These are phyloP conservation scores for Parmales sp. DNA, from an alignment of 108 stramenopile species.

Conservation along the genomic window DNA sequence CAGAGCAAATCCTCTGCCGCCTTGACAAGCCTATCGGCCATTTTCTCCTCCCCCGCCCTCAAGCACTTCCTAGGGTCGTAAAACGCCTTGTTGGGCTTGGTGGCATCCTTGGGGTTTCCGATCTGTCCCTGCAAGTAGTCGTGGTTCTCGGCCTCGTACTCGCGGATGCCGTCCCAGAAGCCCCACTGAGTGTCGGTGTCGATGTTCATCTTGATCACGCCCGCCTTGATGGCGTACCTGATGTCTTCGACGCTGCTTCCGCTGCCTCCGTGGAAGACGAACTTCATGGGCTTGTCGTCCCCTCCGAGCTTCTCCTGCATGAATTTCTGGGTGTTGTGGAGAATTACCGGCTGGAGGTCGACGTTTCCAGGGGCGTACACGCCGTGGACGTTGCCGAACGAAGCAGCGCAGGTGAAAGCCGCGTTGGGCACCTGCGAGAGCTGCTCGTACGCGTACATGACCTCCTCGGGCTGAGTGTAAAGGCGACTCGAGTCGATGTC, in stretches of 20 bases:
- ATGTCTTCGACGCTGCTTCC: constrained; percentile 85
- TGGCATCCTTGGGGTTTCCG: constrained; percentile 87
- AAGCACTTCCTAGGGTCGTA: constrained; percentile 88
- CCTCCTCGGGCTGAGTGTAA: constrained; percentile 93
- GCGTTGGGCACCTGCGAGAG: constrained; percentile 66
- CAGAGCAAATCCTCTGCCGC: constrained; percentile 85
- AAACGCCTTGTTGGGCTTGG: constrained; percentile 98
- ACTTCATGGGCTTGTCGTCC: constrained; percentile 81
- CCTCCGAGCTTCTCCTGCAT: constrained; percentile 84
- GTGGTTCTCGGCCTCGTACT: constrained; percentile 77
- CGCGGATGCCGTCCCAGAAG: constrained; percentile 82
- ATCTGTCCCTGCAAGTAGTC: constrained; percentile 91
- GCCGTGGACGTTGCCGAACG: constrained; percentile 92
- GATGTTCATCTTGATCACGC: constrained; percentile 98
- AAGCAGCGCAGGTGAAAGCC: constrained; percentile 78
- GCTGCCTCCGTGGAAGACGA: constrained; percentile 95
- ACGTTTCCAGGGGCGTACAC: constrained; percentile 94
- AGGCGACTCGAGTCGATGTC: constrained; percentile 79
- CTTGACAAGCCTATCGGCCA: constrained; percentile 76
- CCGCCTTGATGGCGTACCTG: constrained; percentile 72
- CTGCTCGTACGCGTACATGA: constrained; percentile 74
- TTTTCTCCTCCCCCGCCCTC: constrained; percentile 81
- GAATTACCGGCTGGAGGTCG: constrained; percentile 81
- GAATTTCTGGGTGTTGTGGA: constrained; percentile 78
- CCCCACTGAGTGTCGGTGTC: constrained; percentile 97